phyloP scores from a whole-genome alignment of 371 early-diverging fungal species.

The Saksenaea oblongispora region DNA sequence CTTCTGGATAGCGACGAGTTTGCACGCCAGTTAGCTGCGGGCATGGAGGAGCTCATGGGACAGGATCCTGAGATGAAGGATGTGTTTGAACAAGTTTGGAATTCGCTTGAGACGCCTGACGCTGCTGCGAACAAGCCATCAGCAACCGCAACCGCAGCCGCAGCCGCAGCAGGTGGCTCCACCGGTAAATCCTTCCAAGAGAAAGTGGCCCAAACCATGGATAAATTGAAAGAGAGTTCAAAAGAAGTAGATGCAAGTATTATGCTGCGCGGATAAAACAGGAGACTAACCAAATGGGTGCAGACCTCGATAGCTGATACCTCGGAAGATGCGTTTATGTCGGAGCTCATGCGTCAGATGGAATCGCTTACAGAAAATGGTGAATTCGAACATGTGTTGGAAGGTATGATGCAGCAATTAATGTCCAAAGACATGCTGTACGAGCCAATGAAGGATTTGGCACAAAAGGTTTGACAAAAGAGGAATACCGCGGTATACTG shows the following conservation, averaged over 20 bases:
- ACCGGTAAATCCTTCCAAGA: constrained; percentile 66
- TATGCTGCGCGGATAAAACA: not conserved
- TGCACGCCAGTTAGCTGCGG: constrained; percentile 71
- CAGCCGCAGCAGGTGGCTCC: constrained; percentile 17
- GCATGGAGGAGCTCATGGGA: constrained; percentile 77
- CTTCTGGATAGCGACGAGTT: constrained; percentile 72
- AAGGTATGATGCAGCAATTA: constrained; percentile 87
- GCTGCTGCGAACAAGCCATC: constrained; percentile 6
- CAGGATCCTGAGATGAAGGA: constrained; percentile 55
- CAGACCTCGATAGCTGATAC: constrained; percentile 64
- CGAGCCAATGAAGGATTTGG: constrained; percentile 92
- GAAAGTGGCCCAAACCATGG: constrained; percentile 82
- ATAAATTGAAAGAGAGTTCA: constrained; percentile 82
- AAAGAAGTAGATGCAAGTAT: constrained; percentile 75
- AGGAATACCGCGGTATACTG: not conserved
- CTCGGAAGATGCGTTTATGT: constrained; percentile 74
- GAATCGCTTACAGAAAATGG: constrained; percentile 77
- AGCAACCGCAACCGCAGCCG: constrained; percentile 15
- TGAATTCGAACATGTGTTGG: constrained; percentile 85
- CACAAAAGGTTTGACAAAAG: constrained; percentile 53
- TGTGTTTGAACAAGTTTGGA: constrained; percentile 67
- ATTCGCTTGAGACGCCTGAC: constrained; percentile 43
- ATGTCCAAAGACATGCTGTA: constrained; percentile 91
- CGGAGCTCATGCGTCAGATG: constrained; percentile 89
- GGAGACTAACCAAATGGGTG: not conserved